Evolutionary conservation across 2,329 filamentous ascomycete genomes (phyloP).

Genomic region (Cylindrodendrum hubeiense): DNA sequence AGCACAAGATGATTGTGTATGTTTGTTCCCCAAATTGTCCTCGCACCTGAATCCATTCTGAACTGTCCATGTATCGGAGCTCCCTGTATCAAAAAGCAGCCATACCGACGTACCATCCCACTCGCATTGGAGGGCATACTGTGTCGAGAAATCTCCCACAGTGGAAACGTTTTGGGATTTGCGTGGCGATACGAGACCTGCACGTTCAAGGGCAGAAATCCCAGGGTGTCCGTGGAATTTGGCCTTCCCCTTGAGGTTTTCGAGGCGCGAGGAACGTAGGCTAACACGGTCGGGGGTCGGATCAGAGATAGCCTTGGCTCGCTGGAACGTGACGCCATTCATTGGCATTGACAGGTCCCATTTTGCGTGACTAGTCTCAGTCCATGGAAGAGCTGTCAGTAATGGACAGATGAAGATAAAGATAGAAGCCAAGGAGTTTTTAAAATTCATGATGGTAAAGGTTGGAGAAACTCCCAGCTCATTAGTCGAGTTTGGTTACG

Average conservation of each 20-base stretch:
- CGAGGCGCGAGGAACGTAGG: constrained; percentile 50
- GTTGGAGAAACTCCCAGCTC: background rate
- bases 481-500: background rate
- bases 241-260: constrained; percentile 41
- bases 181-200: constrained; percentile 27
- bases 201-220: constrained; percentile 45
- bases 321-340: constrained; percentile 54
- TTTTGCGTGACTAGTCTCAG: constrained; percentile 6
- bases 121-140: constrained; percentile 56
- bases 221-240: constrained; percentile 40
- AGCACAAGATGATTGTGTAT: constrained; percentile 50
- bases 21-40: constrained; percentile 48
- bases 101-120: constrained; percentile 55
- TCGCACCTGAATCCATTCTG: constrained; percentile 57
- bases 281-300: constrained; percentile 46
- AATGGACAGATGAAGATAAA: constrained; percentile 14
- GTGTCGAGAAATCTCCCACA: constrained; percentile 54
- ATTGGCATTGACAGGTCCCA: constrained; percentile 53
- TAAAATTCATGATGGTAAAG: constrained; percentile 3
- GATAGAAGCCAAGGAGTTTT: background rate
- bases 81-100: constrained; percentile 64
- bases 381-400: constrained; percentile 3
- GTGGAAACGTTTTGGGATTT: constrained; percentile 54
- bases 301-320: constrained; percentile 44
- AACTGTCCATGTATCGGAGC: constrained; percentile 64